Conservation (phyloP, 2,329 filamentous ascomycete genomes). For the Fusarium lyarnte region DNA sequence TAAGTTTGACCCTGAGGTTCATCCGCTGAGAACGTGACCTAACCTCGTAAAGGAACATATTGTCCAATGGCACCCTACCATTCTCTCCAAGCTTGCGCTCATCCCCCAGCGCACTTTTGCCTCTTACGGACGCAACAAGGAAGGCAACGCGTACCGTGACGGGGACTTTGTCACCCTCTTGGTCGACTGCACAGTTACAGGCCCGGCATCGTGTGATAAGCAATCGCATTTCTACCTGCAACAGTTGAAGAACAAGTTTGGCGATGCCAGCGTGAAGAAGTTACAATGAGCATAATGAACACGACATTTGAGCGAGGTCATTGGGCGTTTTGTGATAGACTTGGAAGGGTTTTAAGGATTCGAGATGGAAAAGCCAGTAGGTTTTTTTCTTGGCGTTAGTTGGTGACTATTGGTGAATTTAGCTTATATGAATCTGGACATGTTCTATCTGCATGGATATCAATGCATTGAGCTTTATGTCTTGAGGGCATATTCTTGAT, state of each 20-base stretch:
- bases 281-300: conserved; percentile 18
- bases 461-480: background rate
- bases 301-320: conserved; percentile 24
- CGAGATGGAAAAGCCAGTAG: conserved; percentile 13
- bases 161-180: conserved; percentile 89
- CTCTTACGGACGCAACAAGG: conserved; percentile 70
- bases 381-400: conserved; percentile 25
- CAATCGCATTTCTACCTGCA: conserved; percentile 68
- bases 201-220: conserved; percentile 72
- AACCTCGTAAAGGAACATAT: conserved; percentile 75
- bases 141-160: conserved; percentile 76
- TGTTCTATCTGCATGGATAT: background rate
- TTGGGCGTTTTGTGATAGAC: conserved; percentile 32
- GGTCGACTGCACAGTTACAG: conserved; percentile 71
- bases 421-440: conserved; percentile 8
- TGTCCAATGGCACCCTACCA: conserved; percentile 95
- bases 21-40: background rate
- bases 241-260: conserved; percentile 57
- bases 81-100: conserved; percentile 87
- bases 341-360: conserved; percentile 3
- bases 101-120: conserved; percentile 89
- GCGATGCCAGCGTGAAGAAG: background rate
- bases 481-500: background rate
- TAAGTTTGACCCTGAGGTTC: conserved; percentile 53
- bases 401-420: conserved; percentile 16